These are phyloP conservation scores for Ciborinia camelliae DNA, from an alignment of 2,329 filamentous ascomycete genomes.

Conservation along the genomic window DNA sequence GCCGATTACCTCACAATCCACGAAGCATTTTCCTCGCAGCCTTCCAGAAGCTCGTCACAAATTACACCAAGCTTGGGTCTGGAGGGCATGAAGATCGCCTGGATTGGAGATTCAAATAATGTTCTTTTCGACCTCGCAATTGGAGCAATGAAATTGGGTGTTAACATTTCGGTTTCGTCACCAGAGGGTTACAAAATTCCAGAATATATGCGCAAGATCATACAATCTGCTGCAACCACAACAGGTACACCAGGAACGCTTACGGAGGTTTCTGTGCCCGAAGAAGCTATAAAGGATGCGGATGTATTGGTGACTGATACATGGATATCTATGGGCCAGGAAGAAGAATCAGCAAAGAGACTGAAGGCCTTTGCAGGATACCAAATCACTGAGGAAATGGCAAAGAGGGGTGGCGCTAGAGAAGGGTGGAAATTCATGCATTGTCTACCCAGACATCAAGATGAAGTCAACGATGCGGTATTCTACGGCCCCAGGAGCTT, in stretches of 20 bases:
- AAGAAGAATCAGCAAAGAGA: conserved; percentile 74
- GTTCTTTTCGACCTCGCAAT: conserved; percentile 93
- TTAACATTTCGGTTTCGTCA: conserved; percentile 82
- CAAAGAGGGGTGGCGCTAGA: conserved; percentile 80
- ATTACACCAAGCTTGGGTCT: conserved; percentile 54
- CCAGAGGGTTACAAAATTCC: conserved; percentile 84
- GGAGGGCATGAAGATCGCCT: conserved; percentile 84
- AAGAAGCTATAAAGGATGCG: conserved; percentile 78
- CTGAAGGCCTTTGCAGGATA: conserved; percentile 82
- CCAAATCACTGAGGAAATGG: conserved; percentile 85
- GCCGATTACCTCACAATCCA: conserved; percentile 90
- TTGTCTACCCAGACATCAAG: conserved; percentile 84
- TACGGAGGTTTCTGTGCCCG: conserved; percentile 72
- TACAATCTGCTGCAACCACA: conserved; percentile 58
- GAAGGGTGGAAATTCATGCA: conserved; percentile 97
- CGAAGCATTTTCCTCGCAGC: conserved; percentile 61
- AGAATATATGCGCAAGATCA: conserved; percentile 66
- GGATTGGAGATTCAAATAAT: conserved; percentile 96
- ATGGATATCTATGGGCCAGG: conserved; percentile 98
- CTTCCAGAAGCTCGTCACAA: conserved; percentile 28
- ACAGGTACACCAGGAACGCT: conserved; percentile 62
- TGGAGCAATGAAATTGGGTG: conserved; percentile 79
- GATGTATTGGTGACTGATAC: conserved; percentile 95
- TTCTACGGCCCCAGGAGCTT: conserved; percentile 84
- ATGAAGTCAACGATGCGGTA: conserved; percentile 92